Evolutionary conservation across 371 early-diverging fungal species (phyloP).

Genomic region (Haplosporangium sp.): DNA sequence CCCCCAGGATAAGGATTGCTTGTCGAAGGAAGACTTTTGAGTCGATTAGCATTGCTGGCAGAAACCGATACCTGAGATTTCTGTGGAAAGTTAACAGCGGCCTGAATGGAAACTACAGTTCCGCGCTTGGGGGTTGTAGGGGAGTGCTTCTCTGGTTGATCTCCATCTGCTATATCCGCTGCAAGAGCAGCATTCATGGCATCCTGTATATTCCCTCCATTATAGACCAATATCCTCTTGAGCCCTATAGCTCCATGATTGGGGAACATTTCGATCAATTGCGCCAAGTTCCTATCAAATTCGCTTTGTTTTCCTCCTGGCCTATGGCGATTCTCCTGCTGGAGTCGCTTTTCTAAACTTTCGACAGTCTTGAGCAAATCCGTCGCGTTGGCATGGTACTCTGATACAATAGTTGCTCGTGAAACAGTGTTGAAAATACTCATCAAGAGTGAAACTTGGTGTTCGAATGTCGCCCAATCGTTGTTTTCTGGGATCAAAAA

Average conservation of each 20-base stretch:
- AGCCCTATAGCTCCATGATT: slow-evolving; percentile 57
- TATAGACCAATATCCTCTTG: slow-evolving; percentile 60
- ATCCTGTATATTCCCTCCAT: slow-evolving; percentile 55
- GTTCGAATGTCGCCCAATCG: slow-evolving; percentile 54
- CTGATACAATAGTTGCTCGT: slow-evolving; percentile 39
- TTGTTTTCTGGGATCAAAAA: slow-evolving; percentile 52
- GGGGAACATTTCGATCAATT: slow-evolving; percentile 60
- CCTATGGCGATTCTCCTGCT: slow-evolving; percentile 18
- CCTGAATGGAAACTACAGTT: slow-evolving; percentile 23
- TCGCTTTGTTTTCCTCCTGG: slow-evolving; percentile 25
- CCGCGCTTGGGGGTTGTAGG: slow-evolving; percentile 31
- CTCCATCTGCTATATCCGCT: slow-evolving; percentile 46
- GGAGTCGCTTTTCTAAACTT: slow-evolving; percentile 32
- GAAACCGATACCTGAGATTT: slow-evolving; percentile 9
- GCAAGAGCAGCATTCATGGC: slow-evolving; percentile 62
- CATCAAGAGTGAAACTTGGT: slow-evolving; percentile 49
- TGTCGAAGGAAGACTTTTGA: slow-evolving; percentile 49
- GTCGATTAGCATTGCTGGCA: slow-evolving; percentile 42
- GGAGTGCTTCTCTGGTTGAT: slow-evolving; percentile 12
- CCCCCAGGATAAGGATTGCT: slow-evolving; percentile 45
- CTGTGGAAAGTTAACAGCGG: slow-evolving; percentile 29
- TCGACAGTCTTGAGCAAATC: slow-evolving; percentile 51
- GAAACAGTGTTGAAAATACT: slow-evolving; percentile 43
- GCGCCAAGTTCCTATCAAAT: slow-evolving; percentile 49
- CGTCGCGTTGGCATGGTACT: slow-evolving; percentile 42